Percentiles rank a stretch among this genome's conserved stretches.
These are phyloP conservation scores for Quercus dentata DNA, from an alignment of 306 rosid species.

Conservation along the genomic window DNA sequence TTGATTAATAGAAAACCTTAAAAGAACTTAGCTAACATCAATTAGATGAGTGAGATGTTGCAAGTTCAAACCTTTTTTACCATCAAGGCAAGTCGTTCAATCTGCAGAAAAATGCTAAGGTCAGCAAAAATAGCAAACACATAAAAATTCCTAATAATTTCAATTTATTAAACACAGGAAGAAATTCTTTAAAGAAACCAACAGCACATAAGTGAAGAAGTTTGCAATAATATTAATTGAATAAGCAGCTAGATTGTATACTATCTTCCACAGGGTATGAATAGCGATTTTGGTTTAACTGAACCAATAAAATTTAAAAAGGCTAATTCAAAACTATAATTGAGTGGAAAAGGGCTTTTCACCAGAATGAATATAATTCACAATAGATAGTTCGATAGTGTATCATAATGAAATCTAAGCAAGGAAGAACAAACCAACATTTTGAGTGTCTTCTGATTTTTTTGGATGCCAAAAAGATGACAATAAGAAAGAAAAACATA, in stretches of 20 bases:
- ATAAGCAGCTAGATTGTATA: not conserved
- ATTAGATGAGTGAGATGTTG: conserved; percentile 22
- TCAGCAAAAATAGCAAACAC: conserved; percentile 15
- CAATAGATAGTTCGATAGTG: not conserved
- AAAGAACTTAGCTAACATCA: conserved; percentile 5
- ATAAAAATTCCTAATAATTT: not conserved
- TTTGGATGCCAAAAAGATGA: not conserved
- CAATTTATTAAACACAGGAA: not conserved
- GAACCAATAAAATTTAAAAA: too few relatives aligned
- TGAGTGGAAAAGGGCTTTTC: not conserved
- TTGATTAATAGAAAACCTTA: conserved; percentile 12
- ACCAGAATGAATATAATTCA: not conserved
- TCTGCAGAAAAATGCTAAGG: conserved; percentile 47
- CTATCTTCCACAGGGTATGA: not conserved
- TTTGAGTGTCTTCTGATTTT: not conserved
- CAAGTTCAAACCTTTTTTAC: conserved; percentile 60
- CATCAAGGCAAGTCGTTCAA: conserved; percentile 64
- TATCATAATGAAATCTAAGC: not conserved
- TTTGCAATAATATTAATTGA: not conserved
- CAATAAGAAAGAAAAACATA: not conserved
- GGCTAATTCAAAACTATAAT: not conserved
- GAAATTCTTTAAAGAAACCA: not conserved
- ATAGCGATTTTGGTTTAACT: not conserved
- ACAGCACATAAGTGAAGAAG: not conserved
- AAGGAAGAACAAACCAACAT: not conserved